Conservation (phyloP, 2,329 filamentous ascomycete genomes). For the Cladosporium austrohemisphaericum region DNA sequence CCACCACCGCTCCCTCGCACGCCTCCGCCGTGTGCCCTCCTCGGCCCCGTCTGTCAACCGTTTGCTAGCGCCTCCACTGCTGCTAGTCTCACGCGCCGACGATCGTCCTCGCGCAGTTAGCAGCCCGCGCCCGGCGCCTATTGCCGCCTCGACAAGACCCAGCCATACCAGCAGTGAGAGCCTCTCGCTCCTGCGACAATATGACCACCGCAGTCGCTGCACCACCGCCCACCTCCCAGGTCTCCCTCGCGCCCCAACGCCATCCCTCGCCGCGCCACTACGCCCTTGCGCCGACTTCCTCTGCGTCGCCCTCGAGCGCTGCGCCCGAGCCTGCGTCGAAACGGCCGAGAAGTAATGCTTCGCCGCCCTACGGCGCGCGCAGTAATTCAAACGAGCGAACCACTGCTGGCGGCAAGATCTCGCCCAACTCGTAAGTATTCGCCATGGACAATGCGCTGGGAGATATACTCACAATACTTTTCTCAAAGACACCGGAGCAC, state of each 20-base stretch:
- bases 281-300: constrained; percentile 39
- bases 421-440: constrained; percentile 49
- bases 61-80: constrained; percentile 13
- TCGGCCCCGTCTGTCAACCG: constrained; percentile 15
- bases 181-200: neutral
- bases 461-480: constrained; percentile 4
- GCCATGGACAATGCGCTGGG: neutral
- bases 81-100: constrained; percentile 10
- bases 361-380: constrained; percentile 22
- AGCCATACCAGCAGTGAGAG: neutral
- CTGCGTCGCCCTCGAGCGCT: constrained; percentile 26
- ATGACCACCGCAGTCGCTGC: constrained; percentile 49
- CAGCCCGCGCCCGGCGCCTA: constrained; percentile 12
- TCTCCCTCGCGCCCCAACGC: constrained; percentile 32
- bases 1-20: neutral
- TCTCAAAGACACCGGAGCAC: constrained; percentile 50
- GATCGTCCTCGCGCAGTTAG: neutral
- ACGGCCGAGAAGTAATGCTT: constrained; percentile 34
- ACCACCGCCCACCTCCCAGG: constrained; percentile 38
- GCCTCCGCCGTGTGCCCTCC: neutral
- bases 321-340: constrained; percentile 29
- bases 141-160: constrained; percentile 6
- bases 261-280: constrained; percentile 41
- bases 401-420: constrained; percentile 50
- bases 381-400: constrained; percentile 27